These are phyloP conservation scores for Calonectria pauciramosa DNA, from an alignment of 2,329 filamentous ascomycete genomes.

Conservation along the genomic window DNA sequence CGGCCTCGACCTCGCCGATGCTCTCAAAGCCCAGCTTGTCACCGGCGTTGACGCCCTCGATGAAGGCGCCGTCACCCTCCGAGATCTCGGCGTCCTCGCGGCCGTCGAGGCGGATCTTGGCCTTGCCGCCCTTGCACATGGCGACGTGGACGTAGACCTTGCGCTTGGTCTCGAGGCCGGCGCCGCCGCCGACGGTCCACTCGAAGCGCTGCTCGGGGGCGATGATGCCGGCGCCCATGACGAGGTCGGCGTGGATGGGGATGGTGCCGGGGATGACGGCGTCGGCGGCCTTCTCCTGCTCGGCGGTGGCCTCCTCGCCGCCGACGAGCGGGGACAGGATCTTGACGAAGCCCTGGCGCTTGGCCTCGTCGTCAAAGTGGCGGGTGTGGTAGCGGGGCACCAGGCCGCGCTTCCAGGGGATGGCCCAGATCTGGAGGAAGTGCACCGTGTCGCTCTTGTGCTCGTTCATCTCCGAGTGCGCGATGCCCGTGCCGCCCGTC, in stretches of 20 bases:
- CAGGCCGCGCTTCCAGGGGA: slow-evolving; percentile 81
- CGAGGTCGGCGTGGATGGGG: slow-evolving; percentile 86
- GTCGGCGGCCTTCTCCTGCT: slow-evolving; percentile 74
- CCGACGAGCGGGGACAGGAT: slow-evolving; percentile 83
- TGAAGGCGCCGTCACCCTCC: slow-evolving; percentile 87
- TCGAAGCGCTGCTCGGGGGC: slow-evolving; percentile 74
- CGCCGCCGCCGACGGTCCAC: slow-evolving; percentile 78
- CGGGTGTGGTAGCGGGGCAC: slow-evolving; percentile 82
- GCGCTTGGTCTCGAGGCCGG: slow-evolving; percentile 65
- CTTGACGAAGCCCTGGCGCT: slow-evolving; percentile 77
- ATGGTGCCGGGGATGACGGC: slow-evolving; percentile 77
- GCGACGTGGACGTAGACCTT: slow-evolving; percentile 87
- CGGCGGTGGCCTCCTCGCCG: slow-evolving; percentile 71
- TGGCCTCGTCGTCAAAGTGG: slow-evolving; percentile 79
- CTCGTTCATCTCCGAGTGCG: slow-evolving; percentile 88
- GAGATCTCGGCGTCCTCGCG: slow-evolving; percentile 73
- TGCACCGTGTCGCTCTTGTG: slow-evolving; percentile 79
- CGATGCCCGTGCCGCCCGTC: slow-evolving; percentile 84
- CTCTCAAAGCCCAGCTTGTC: slow-evolving; percentile 76
- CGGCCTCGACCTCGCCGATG: slow-evolving; percentile 76
- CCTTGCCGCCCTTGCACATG: slow-evolving; percentile 82
- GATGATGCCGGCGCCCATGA: slow-evolving; percentile 85
- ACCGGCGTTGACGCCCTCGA: slow-evolving; percentile 74
- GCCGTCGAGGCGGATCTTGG: slow-evolving; percentile 78
- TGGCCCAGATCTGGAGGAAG: slow-evolving; percentile 91